Base-by-base conservation (phyloP, 208 protist species). In the Crithidia sp. region DNA sequence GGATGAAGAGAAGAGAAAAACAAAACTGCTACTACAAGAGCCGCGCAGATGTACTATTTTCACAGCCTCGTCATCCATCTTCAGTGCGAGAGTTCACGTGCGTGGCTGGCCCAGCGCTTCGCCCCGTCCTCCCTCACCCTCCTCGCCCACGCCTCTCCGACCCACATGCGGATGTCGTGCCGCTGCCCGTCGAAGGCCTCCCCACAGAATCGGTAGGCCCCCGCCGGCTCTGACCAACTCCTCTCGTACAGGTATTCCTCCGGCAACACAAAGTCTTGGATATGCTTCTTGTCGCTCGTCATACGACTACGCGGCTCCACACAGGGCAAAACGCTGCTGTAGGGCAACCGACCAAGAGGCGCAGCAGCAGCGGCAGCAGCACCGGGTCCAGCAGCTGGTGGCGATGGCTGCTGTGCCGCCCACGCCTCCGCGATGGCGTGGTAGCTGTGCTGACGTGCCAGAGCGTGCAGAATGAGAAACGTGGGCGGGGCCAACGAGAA, bases 401-500 rank as follows among this genome's bases (percentile, higher is more conserved):
- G 17, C 7, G 41, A 64, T 5, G 60, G 45, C 62, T 36, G 7
- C 16, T 36, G 55, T 14, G 17, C 41, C n/a, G 67, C 52, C 85
- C 82, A 89, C 37, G 55, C 60, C 45, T 50, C 43, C n/a, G 40
- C 59, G 13, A 89, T 8, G 0, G 54, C 74, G 0, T 17, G 73
- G 47, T 76, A 78, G 52, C 73, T 77, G 37, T 57, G 71, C 60
- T 77, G 58, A 54, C 63, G 55, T 13, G 83, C 74, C n/a, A 91
- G 56, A 0, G 71, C 67, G 63, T 81, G 72, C 12, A 91, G 68
- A 28, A 91, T 44, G 44, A 88, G 70, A 45, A 78, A 91, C 8
- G 86, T 91, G 2, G 83, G 83, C 4, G 76, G 74, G 14, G 86
- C 77, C 40, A 91, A 71, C 19, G 68, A 76, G 40, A 91, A 91